These are phyloP conservation scores for Chamaenerion angustifolium DNA, from an alignment of 345 rosid species.

Conservation along the genomic window DNA sequence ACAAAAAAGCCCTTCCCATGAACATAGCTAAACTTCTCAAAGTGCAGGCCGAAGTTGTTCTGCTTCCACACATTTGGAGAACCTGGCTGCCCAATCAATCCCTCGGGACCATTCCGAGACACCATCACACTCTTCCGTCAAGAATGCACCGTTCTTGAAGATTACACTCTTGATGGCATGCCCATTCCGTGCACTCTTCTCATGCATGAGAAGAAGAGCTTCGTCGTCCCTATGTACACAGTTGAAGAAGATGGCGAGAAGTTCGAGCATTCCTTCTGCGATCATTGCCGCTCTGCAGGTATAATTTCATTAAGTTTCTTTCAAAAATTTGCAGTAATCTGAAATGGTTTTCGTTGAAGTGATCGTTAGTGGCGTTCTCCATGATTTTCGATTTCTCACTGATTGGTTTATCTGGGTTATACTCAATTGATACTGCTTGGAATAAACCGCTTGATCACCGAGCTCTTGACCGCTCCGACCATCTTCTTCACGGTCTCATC, in stretches of 20 bases:
- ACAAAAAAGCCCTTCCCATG: no score
- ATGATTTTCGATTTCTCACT: conserved; percentile 1
- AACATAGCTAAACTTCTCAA: no score
- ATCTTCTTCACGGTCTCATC: conserved; percentile 74
- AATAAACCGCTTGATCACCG: conserved; percentile 36
- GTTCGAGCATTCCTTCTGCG: conserved; percentile 39
- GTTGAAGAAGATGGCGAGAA: conserved; percentile 36
- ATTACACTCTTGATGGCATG: conserved; percentile 37
- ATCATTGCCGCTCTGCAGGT: conserved; percentile 76
- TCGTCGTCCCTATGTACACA: conserved; percentile 49
- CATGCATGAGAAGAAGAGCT: conserved; percentile 21
- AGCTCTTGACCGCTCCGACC: conserved; percentile 38
- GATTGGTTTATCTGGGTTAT: no score
- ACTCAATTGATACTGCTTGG: conserved; percentile 60
- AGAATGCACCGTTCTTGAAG: conserved; percentile 36
- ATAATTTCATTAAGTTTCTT: background rate
- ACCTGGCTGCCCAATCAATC: conserved; percentile 27
- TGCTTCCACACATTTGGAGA: conserved; percentile 32
- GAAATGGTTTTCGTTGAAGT: background rate
- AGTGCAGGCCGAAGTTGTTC: conserved; percentile 33
- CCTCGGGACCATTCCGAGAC: conserved; percentile 40
- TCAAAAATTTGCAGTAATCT: no score
- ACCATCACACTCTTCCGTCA: conserved; percentile 37
- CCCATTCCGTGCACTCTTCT: conserved; percentile 60
- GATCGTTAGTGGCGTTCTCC: background rate